Percentiles rank a stretch among this genome's conserved stretches.
phyloP scores from a whole-genome alignment of 371 early-diverging fungal species.

The Mortierella sp. region DNA sequence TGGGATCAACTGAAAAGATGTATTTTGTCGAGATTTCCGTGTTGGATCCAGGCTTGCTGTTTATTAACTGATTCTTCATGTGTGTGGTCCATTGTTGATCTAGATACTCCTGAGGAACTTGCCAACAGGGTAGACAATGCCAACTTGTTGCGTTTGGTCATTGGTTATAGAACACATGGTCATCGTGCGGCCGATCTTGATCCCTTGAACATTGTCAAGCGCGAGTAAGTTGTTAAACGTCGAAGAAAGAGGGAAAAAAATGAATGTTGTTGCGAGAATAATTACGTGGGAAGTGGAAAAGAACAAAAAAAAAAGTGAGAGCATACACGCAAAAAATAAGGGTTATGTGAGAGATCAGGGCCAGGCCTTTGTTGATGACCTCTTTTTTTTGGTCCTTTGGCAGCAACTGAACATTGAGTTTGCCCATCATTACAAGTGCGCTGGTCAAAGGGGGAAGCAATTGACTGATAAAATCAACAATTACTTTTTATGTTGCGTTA shows the following conservation, averaged over 20 bases:
- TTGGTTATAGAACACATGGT: constrained; percentile 87
- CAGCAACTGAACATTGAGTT: too few relatives aligned
- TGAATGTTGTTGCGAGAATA: neutral
- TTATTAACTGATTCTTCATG: neutral
- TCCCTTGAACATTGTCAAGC: constrained; percentile 83
- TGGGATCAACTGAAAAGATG: neutral
- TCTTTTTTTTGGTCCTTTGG: too few relatives aligned
- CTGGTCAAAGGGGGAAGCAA: neutral
- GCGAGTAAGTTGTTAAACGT: constrained; percentile 78
- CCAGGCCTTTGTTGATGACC: neutral
- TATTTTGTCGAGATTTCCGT: neutral
- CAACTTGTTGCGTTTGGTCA: constrained; percentile 87
- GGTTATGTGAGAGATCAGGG: neutral
- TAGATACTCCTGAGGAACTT: constrained; percentile 77
- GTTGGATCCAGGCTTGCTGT: neutral
- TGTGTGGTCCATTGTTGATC: neutral
- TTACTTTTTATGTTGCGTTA: neutral
- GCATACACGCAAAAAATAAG: neutral
- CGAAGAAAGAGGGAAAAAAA: neutral
- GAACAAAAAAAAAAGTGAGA: neutral
- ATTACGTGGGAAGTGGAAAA: constrained; percentile 4
- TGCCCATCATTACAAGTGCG: neutral
- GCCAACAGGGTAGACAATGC: constrained; percentile 86
- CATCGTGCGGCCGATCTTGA: constrained; percentile 90
- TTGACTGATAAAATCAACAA: neutral